Evolutionary conservation across 345 rosid species (phyloP), one percentile per base, ranked within the genome.

Genomic region (Rhodomyrtus tomentosa): DNA sequence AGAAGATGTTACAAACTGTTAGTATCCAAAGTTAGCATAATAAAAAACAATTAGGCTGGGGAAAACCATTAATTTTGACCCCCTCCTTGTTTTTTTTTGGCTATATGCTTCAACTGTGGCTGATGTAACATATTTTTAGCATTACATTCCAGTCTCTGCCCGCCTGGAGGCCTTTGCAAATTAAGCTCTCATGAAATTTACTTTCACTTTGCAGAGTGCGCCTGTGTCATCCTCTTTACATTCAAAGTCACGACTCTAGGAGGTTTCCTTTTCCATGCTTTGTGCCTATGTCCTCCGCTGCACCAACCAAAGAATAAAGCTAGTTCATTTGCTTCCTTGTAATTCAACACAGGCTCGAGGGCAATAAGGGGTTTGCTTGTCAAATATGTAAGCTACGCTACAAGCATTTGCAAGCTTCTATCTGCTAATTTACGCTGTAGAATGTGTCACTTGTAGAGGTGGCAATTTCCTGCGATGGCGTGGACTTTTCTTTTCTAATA

Each of bases 161-260:
- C 13, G 0, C 45, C 42, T 36, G 45, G 22, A 68, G 3, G 21
- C 24, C 45, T 51, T 68, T 36, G 45, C 45, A 36, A 68, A 68
- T 36, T 18, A 68, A 68, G 45, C 25, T 68, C 40, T 68, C 45
- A 36, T 68, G 76, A 20, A 68, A 68, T 68, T 16, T 68, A 21
- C 76, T 68, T 68, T 36, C 22, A 68, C 18, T 18, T 18, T 68
- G 92, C 93, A 93, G 95, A 88, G 95, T 40, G 93, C 88, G 5
- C 89, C 93, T 7, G 87, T 86, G 22, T 84, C 91, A 36, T 89
- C 89, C 7, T 80, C 93, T 59, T 12, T 88, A 8, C 81, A 81
- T 20, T 83, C 93, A 49, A 90, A 82, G 87, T 87, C 95, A 1
- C 93, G 93, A 42, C 87, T 93, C 84, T 91, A 91, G 91, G 83